Evolutionary conservation across 2,329 filamentous ascomycete genomes (phyloP).

Genomic region (Scytalidium lignicola): DNA sequence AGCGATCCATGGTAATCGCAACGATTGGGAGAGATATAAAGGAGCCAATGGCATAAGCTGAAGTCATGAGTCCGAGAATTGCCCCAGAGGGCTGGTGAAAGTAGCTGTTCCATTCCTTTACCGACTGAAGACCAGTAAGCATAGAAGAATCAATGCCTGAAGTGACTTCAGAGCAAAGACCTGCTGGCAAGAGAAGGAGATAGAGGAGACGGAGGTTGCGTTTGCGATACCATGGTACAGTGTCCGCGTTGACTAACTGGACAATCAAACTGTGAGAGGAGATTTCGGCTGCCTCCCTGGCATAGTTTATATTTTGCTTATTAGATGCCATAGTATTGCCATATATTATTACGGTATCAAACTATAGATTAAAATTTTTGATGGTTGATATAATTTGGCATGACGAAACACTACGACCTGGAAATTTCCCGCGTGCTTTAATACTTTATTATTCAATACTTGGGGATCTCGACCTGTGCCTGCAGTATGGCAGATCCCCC

Average conservation of each 20-base stretch:
- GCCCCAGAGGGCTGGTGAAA: slow-evolving; percentile 22
- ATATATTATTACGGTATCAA: too few species aligned
- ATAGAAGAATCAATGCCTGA: slow-evolving; percentile 48
- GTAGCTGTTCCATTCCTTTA: slow-evolving; percentile 3
- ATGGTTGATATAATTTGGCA: too few species aligned
- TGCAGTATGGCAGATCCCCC: too few species aligned
- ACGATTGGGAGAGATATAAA: slow-evolving; percentile 50
- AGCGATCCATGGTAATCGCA: slow-evolving; percentile 42
- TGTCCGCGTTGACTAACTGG: slow-evolving; percentile 32
- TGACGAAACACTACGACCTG: too few species aligned
- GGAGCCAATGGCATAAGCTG: slow-evolving; percentile 51
- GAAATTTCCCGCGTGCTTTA: too few species aligned
- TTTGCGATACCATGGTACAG: slow-evolving; percentile 34
- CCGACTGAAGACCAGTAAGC: slow-evolving; percentile 29
- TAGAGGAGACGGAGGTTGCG: slow-evolving; percentile 33
- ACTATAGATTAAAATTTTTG: too few species aligned
- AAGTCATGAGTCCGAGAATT: slow-evolving; percentile 44
- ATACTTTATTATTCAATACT: too few species aligned
- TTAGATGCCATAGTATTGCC: background rate
- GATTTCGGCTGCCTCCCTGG: background rate
- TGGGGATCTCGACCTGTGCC: too few species aligned
- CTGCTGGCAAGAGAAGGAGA: slow-evolving; percentile 38
- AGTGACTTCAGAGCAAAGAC: slow-evolving; percentile 50
- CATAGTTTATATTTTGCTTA: background rate
- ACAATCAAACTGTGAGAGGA: background rate